A percentile compares a stretch with the other conserved stretches of the same genome.
Evolutionary conservation across 371 early-diverging fungal species (phyloP).

Genomic region (Lichtheimia corymbifera): DNA sequence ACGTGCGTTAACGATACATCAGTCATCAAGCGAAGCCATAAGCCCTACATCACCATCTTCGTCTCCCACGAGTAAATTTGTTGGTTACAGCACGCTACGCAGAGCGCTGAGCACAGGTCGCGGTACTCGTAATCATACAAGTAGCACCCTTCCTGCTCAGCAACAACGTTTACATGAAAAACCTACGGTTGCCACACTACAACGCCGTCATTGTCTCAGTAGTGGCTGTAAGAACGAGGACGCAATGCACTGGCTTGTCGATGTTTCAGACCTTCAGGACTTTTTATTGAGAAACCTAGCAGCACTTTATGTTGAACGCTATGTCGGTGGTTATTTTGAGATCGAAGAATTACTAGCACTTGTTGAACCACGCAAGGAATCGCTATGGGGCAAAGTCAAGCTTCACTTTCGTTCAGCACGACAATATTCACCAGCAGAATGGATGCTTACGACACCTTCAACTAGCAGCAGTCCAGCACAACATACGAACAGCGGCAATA

Average conservation of each 20-base stretch:
- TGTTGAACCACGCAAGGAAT: conserved; percentile 59
- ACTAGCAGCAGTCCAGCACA: conserved; percentile 53
- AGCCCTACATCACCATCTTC: neutral
- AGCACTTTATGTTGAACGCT: conserved; percentile 61
- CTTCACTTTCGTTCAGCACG: conserved; percentile 10
- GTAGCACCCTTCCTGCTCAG: neutral
- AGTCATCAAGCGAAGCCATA: neutral
- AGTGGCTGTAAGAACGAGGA: neutral
- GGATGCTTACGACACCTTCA: no score
- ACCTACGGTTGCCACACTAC: neutral
- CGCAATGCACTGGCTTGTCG: conserved; percentile 54
- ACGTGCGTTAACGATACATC: neutral
- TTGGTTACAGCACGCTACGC: conserved; percentile 1
- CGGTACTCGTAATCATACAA: no score
- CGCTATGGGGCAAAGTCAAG: conserved; percentile 64
- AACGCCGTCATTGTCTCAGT: neutral
- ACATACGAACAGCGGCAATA: conserved; percentile 48
- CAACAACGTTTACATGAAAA: conserved; percentile 1
- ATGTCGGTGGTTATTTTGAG: conserved; percentile 57
- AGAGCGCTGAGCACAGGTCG: conserved; percentile 11
- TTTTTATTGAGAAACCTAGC: conserved; percentile 80
- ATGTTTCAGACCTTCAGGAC: conserved; percentile 72
- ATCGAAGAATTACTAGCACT: conserved; percentile 62
- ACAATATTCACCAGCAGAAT: no score
- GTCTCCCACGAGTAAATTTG: neutral